These are phyloP conservation scores for Fraxinus ornus DNA, from an alignment of 305 asterid species.

Conservation along the genomic window DNA sequence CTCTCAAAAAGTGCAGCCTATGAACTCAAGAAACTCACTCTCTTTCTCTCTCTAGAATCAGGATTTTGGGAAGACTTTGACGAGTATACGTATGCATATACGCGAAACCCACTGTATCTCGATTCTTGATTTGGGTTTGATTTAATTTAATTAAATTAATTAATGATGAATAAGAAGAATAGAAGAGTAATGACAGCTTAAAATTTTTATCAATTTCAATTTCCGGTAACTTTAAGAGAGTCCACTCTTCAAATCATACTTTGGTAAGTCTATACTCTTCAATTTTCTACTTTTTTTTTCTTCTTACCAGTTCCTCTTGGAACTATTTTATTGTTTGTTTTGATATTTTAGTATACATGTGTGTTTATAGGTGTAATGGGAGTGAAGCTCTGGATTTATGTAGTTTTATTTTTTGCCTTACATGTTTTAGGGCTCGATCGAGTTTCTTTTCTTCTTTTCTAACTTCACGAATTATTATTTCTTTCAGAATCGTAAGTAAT, in stretches of 20 bases:
- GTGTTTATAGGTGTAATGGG: not conserved
- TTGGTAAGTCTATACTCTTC: constrained; percentile 24
- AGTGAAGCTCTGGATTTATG: constrained; percentile 7
- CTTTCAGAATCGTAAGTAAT: not conserved
- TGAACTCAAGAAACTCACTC: not conserved
- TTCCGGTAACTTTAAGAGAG: constrained; percentile 13
- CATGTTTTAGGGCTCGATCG: constrained; percentile 43
- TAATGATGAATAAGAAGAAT: not conserved
- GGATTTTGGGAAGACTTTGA: constrained; percentile 15
- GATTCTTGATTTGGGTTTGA: not conserved
- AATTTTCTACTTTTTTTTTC: not conserved
- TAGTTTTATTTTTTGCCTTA: constrained; percentile 16
- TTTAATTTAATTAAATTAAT: not conserved
- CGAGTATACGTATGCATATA: constrained; percentile 9
- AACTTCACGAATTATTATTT: not conserved
- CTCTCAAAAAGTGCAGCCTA: not conserved
- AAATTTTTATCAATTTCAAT: constrained; percentile 17
- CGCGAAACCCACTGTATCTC: not conserved
- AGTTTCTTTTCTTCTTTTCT: constrained; percentile 15
- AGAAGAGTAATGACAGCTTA: constrained; percentile 1
- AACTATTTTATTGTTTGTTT: not conserved
- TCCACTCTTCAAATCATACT: constrained; percentile 22
- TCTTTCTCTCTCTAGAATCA: constrained; percentile 20
- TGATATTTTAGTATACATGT: not conserved
- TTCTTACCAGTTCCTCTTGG: not conserved